Evolutionary conservation across 2,329 filamentous ascomycete species (phyloP).

Genomic region (Colletotrichum musicola): DNA sequence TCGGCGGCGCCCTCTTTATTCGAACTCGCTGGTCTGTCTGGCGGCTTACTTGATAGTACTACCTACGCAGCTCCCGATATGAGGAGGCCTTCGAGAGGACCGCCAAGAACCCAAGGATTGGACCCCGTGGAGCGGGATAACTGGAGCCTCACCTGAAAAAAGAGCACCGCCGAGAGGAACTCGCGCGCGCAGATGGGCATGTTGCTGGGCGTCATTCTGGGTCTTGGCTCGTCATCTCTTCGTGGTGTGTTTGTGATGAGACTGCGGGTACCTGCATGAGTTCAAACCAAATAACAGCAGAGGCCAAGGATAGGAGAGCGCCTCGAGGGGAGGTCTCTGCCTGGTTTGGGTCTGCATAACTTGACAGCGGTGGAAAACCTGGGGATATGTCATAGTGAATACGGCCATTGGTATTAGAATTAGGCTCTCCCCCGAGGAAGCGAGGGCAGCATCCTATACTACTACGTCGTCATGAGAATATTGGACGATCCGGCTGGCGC

Average conservation of each 20-base stretch:
- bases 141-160: constrained; percentile 25
- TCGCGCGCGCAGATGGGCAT: neutral
- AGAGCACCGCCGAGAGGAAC: neutral
- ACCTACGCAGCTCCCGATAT: too few species aligned
- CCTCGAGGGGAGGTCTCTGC: neutral
- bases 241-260: constrained; percentile 15
- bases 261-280: constrained; percentile 25
- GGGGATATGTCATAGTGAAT: too few species aligned
- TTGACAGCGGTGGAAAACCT: too few species aligned
- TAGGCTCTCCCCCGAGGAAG: too few species aligned
- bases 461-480: neutral
- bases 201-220: neutral
- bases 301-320: neutral
- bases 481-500: constrained; percentile 10
- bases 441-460: too few species aligned
- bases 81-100: neutral
- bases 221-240: neutral
- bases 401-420: too few species aligned
- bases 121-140: neutral
- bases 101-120: constrained; percentile 13
- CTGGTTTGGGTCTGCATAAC: too few species aligned
- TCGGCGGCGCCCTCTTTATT: neutral
- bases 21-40: neutral
- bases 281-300: constrained; percentile 1
- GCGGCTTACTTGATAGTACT: too few species aligned